Base-by-base conservation (phyloP, 192 early-diverging fungal genomes). In the Linnemannia elongata region DNA sequence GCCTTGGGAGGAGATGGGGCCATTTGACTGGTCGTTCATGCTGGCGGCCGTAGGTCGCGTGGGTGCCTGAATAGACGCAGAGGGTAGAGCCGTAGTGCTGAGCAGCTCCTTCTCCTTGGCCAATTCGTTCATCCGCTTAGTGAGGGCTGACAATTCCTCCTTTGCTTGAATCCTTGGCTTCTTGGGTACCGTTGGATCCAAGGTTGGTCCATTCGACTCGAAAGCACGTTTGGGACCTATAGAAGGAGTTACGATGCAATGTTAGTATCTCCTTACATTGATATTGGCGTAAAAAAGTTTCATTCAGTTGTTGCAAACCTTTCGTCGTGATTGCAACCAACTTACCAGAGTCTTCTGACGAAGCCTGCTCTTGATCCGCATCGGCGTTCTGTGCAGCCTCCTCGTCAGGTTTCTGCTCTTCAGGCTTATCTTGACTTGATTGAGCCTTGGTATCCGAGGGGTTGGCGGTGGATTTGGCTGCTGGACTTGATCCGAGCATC, bases 91-190 rank as follows among this genome's bases (percentile, higher is more conserved):
- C 9, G 69, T 20, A 9, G 6, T 41, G 35, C 69, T 41, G 41
- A 84, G 47, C 38, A 75, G 38, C 22, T 49, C 68, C 13, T 70
- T 52, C 30, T 76, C 82, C 42, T 47, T 70, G 4, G 47, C 72
- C 18, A 84, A 52, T 75, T 84, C 82, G 66, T 79, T 33, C 77
- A 79, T 47, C 24, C 81, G 24, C 35, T 82, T 82, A 17, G 80
- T 44, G 17, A 82, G 69, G 9, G 63, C 80, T 39, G 75, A 73
- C 12, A 76, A 17, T 42, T 77, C 70, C 24, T 82, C 75, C 10
- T 69, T 75, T 9, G 38, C 66, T 0, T 72, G 69, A n/a, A 63
- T 66, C 33, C 75, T 68, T 18, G 75, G 75, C 55, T 66, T 82
- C 30, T 82, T 82, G 6, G 30, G n/a, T 1, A 36, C 47, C 33